These are phyloP conservation scores for Petasospora rhodanensis DNA, from an alignment of 1,139 yeast species.

Conservation along the genomic window DNA sequence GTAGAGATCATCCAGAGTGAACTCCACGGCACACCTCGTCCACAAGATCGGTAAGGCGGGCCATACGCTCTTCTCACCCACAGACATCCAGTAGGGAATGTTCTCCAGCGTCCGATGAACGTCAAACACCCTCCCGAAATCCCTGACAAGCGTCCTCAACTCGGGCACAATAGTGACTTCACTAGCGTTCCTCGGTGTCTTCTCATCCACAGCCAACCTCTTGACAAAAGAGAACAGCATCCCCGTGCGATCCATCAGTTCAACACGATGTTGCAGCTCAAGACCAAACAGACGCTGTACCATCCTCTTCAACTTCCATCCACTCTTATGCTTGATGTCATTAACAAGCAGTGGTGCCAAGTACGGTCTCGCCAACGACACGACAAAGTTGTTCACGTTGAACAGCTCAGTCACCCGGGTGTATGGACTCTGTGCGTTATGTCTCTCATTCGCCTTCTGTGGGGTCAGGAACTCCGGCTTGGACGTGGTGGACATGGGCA, in stretches of 20 bases:
- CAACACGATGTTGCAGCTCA: slow-evolving; percentile 82
- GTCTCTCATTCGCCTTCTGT: slow-evolving; percentile 37
- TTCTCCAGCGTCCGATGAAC: slow-evolving; percentile 60
- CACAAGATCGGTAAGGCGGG: slow-evolving; percentile 80
- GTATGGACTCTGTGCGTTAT: slow-evolving; percentile 60
- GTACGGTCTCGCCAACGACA: slow-evolving; percentile 88
- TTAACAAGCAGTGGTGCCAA: slow-evolving; percentile 83
- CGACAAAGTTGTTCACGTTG: slow-evolving; percentile 88
- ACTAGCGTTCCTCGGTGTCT: slow-evolving; percentile 67
- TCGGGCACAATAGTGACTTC: slow-evolving; percentile 93
- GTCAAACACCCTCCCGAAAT: slow-evolving; percentile 70
- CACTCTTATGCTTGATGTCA: slow-evolving; percentile 62
- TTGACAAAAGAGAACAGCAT: slow-evolving; percentile 66
- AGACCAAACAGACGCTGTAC: slow-evolving; percentile 29
- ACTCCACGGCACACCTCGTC: slow-evolving; percentile 89
- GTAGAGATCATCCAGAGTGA: slow-evolving; percentile 64
- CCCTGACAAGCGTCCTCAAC: slow-evolving; percentile 59
- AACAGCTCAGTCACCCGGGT: slow-evolving; percentile 85
- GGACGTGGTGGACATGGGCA: slow-evolving; percentile 27
- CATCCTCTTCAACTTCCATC: slow-evolving; percentile 32
- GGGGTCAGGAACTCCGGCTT: slow-evolving; percentile 37
- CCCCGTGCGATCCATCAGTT: slow-evolving; percentile 75
- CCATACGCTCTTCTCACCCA: slow-evolving; percentile 95
- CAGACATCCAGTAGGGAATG: slow-evolving; percentile 82
- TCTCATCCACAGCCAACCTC: slow-evolving; percentile 82